These are phyloP conservation scores for Pichia pseudocactophila DNA, from an alignment of 805 yeast genomes.

Conservation along the genomic window DNA sequence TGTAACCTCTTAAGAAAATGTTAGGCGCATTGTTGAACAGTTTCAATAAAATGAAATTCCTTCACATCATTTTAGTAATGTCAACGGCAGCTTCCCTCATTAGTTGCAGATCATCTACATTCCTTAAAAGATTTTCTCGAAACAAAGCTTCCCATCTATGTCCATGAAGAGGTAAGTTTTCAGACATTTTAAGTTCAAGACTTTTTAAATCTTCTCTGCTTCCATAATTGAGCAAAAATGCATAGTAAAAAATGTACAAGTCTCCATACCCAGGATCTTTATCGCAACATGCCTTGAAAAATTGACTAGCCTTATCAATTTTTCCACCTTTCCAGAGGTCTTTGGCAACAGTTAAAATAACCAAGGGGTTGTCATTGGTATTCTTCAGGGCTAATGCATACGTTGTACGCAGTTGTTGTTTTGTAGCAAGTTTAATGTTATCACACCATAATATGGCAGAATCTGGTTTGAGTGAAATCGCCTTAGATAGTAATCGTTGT, in stretches of 20 bases:
- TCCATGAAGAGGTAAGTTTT: slow-evolving; percentile 55
- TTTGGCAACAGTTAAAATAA: slow-evolving; percentile 57
- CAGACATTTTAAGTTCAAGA: slow-evolving; percentile 29
- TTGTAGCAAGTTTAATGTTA: slow-evolving; percentile 40
- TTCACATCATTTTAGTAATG: background rate
- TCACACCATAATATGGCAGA: slow-evolving; percentile 62
- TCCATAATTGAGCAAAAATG: slow-evolving; percentile 34
- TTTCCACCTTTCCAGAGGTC: slow-evolving; percentile 62
- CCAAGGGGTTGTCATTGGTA: slow-evolving; percentile 50
- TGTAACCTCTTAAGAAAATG: too few species aligned
- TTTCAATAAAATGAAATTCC: too few species aligned
- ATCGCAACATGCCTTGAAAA: slow-evolving; percentile 60
- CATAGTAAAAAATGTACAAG: slow-evolving; percentile 59
- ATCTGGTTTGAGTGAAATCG: slow-evolving; percentile 47
- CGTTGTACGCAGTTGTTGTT: slow-evolving; percentile 37
- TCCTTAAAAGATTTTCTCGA: slow-evolving; percentile 36
- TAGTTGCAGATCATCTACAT: slow-evolving; percentile 15
- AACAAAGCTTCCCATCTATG: slow-evolving; percentile 43
- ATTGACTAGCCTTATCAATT: slow-evolving; percentile 50
- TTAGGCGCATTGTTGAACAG: too few species aligned
- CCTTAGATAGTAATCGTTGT: slow-evolving; percentile 44
- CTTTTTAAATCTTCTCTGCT: slow-evolving; percentile 28
- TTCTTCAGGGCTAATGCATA: slow-evolving; percentile 63
- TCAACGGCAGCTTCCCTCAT: slow-evolving; percentile 14
- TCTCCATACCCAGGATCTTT: slow-evolving; percentile 61